Conservation (phyloP, 257 asterid genomes). For the Jacaranda mimosifolia region DNA sequence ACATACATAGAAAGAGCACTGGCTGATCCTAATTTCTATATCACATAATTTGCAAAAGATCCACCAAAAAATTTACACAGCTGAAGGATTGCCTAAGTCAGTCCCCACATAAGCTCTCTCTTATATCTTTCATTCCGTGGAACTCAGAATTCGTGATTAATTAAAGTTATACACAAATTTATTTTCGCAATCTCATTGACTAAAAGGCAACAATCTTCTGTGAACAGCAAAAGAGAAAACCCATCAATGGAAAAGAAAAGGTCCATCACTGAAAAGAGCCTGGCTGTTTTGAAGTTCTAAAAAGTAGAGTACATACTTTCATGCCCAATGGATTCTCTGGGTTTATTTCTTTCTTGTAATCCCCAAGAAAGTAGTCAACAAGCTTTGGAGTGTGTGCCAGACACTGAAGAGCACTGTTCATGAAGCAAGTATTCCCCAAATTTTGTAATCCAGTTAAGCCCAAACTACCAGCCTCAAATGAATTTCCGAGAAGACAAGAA, state of each 20-base stretch:
- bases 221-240: conserved; percentile 31
- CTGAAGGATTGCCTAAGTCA: conserved; percentile 23
- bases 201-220: conserved; percentile 2
- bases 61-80: conserved; percentile 26
- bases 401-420: conserved; percentile 97
- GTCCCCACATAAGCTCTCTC: conserved; percentile 20
- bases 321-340: conserved; percentile 93
- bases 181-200: conserved; percentile 19
- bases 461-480: conserved; percentile 83
- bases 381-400: conserved; percentile 95
- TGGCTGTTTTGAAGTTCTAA: conserved; percentile 19
- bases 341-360: conserved; percentile 85
- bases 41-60: conserved; percentile 10
- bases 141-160: conserved; percentile 11
- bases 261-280: conserved; percentile 34
- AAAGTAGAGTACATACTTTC: conserved; percentile 63
- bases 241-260: conserved; percentile 21
- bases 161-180: neutral
- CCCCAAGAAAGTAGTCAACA: conserved; percentile 97
- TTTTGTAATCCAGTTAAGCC: conserved; percentile 95
- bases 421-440: conserved; percentile 97
- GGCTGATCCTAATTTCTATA: conserved; percentile 20
- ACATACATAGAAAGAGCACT: conserved; percentile 20
- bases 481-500: conserved; percentile 54
- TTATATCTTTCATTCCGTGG: conserved; percentile 11